A percentile compares a stretch with the other conserved stretches of the same genome.
Conservation (phyloP, 106 monocot species). For the Cymbidium sinense region DNA sequence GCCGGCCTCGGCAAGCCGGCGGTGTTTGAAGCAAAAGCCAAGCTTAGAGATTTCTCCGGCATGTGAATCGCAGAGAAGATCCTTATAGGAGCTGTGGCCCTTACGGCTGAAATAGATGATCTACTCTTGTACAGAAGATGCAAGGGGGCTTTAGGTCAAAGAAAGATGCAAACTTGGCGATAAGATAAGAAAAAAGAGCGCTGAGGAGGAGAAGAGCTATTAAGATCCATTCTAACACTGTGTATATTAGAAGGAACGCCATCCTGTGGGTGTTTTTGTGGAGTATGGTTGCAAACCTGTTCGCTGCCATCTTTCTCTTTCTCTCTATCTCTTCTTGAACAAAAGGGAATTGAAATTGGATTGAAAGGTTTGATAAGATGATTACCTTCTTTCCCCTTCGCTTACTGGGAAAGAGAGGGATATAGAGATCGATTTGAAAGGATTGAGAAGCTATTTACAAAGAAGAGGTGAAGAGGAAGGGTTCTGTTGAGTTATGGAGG, state of each 20-base stretch:
- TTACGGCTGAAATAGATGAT: conserved; percentile 37
- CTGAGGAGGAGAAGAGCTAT: conserved; percentile 65
- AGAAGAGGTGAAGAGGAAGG: not conserved
- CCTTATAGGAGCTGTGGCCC: conserved; percentile 6
- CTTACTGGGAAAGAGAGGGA: not conserved
- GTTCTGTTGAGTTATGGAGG: not conserved
- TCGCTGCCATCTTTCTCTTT: conserved; percentile 32
- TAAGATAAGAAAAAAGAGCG: conserved; percentile 50
- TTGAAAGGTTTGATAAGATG: not conserved
- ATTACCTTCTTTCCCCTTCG: not conserved
- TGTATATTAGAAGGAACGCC: conserved; percentile 45
- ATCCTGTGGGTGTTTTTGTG: conserved; percentile 43
- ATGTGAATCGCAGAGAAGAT: conserved; percentile 60
- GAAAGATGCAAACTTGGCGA: conserved; percentile 57
- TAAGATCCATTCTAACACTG: conserved; percentile 70
- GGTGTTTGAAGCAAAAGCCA: conserved; percentile 48
- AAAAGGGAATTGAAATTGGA: not conserved
- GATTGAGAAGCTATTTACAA: conserved; percentile 1
- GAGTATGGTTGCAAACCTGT: conserved; percentile 50
- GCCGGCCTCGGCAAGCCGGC: conserved; percentile 34
- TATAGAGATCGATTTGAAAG: conserved; percentile 1
- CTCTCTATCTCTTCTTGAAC: not conserved
- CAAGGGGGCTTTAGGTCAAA: conserved; percentile 77
- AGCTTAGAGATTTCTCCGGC: conserved; percentile 44
- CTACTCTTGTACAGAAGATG: conserved; percentile 50